Evolutionary conservation across 2,329 filamentous ascomycete genomes (phyloP).

Genomic region (Penicillium sp.): DNA sequence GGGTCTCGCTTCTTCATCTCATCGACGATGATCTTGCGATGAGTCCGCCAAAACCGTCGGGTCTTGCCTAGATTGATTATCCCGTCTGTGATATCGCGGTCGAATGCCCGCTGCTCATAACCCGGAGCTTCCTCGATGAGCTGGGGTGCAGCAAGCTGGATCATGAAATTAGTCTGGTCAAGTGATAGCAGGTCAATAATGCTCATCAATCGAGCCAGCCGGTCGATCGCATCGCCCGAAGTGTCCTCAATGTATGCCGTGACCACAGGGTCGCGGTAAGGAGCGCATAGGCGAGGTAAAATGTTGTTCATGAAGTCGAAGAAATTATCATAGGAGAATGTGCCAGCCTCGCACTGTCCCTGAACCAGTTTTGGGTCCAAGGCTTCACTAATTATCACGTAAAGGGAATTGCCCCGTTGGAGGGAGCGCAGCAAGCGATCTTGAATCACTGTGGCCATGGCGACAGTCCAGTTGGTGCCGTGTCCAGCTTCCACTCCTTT

Average conservation of each 20-base stretch:
- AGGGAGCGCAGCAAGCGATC: constrained; percentile 60
- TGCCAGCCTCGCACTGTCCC: constrained; percentile 57
- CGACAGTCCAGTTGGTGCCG: constrained; percentile 59
- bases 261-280: constrained; percentile 60
- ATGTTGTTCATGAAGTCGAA: constrained; percentile 63
- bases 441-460: constrained; percentile 65
- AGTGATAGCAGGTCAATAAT: constrained; percentile 62
- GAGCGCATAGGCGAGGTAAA: constrained; percentile 63
- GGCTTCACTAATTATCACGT: constrained; percentile 60
- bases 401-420: constrained; percentile 60
- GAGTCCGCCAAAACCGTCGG: constrained; percentile 54
- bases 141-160: constrained; percentile 59
- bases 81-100: constrained; percentile 53
- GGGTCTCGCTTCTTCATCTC: constrained; percentile 51
- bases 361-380: constrained; percentile 59
- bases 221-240: constrained; percentile 58
- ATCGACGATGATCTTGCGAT: constrained; percentile 43
- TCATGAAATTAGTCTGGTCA: constrained; percentile 65
- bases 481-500: constrained; percentile 55
- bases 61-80: constrained; percentile 53
- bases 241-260: constrained; percentile 54
- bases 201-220: constrained; percentile 61
- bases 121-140: constrained; percentile 60
- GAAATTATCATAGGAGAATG: constrained; percentile 64
- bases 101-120: constrained; percentile 61